A percentile compares a stretch with the other conserved stretches of the same genome.
Conservation (phyloP, 1,284 basidiomycete species). For the Malassezia dermatis region DNA sequence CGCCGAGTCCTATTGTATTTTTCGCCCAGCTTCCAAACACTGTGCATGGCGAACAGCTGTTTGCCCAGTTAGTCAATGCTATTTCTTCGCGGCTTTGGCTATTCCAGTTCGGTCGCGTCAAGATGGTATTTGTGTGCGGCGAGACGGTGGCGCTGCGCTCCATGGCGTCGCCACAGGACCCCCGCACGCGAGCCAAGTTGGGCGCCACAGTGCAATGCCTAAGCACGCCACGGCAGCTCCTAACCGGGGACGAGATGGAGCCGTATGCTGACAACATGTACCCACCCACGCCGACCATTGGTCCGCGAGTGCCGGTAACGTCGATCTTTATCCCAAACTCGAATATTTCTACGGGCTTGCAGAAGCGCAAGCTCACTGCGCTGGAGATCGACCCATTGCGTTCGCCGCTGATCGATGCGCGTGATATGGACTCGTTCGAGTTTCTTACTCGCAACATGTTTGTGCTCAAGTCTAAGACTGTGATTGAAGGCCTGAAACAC, state of each 20-base stretch:
- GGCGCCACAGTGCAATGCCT: constrained; percentile 29
- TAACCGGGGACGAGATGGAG: constrained; percentile 19
- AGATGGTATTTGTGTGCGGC: constrained; percentile 34
- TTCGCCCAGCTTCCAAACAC: constrained; percentile 42
- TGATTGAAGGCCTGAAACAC: constrained; percentile 32
- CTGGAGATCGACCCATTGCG: constrained; percentile 31
- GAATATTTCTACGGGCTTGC: constrained; percentile 27
- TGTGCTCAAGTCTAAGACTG: constrained; percentile 25
- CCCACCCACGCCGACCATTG: constrained; percentile 27
- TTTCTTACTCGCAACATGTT: constrained; percentile 40
- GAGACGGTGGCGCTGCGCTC: constrained; percentile 31
- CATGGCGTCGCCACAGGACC: constrained; percentile 23
- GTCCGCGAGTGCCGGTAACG: constrained; percentile 26
- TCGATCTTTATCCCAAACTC: constrained; percentile 26
- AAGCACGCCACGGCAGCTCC: constrained; percentile 18
- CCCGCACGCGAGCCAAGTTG: constrained; percentile 25
- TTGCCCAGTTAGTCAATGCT: constrained; percentile 35
- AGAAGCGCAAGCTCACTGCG: constrained; percentile 26
- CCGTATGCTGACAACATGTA: constrained; percentile 31
- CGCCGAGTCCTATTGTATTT: constrained; percentile 27
- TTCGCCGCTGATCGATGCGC: constrained; percentile 19
- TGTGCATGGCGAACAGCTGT: constrained; percentile 44
- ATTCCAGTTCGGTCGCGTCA: constrained; percentile 33
- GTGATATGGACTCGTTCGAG: constrained; percentile 37
- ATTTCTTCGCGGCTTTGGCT: constrained; percentile 37